Percentiles rank a stretch among this genome's conserved stretches.
phyloP scores from a whole-genome alignment of 306 rosid genomes.

The Rubus parviflorus region DNA sequence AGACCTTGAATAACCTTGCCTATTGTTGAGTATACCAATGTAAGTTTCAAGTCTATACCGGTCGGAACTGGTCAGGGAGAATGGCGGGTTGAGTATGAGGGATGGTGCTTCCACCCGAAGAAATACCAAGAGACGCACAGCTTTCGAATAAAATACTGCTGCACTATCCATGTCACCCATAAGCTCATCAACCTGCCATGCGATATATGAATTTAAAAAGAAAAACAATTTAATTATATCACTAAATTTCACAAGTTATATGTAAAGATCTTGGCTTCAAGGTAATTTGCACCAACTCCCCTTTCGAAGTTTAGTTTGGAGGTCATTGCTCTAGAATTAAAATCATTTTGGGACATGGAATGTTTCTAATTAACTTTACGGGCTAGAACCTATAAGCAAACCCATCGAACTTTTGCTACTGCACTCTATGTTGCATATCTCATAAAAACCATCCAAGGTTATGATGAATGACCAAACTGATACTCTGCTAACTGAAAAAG shows the following conservation, averaged over 20 bases:
- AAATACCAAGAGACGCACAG: conserved; percentile 64
- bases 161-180: conserved; percentile 86
- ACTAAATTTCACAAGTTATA: background rate
- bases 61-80: conserved; percentile 80
- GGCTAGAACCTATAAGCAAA: background rate
- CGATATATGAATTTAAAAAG: background rate
- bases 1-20: conserved; percentile 82
- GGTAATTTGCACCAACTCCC: background rate
- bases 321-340: background rate
- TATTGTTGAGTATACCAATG: conserved; percentile 68
- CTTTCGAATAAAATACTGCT: conserved; percentile 66
- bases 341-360: background rate
- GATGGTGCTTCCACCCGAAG: conserved; percentile 94
- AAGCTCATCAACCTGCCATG: conserved; percentile 88
- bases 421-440: background rate
- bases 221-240: background rate
- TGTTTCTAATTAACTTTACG: background rate
- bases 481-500: background rate
- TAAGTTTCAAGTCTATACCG: conserved; percentile 81
- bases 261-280: background rate
- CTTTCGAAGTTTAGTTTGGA: background rate
- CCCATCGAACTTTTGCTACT: background rate
- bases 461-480: background rate
- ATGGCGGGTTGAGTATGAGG: conserved; percentile 87
- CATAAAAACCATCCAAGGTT: background rate